phyloP scores from a whole-genome alignment of 83 land plant species.

The Picea mariana region DNA sequence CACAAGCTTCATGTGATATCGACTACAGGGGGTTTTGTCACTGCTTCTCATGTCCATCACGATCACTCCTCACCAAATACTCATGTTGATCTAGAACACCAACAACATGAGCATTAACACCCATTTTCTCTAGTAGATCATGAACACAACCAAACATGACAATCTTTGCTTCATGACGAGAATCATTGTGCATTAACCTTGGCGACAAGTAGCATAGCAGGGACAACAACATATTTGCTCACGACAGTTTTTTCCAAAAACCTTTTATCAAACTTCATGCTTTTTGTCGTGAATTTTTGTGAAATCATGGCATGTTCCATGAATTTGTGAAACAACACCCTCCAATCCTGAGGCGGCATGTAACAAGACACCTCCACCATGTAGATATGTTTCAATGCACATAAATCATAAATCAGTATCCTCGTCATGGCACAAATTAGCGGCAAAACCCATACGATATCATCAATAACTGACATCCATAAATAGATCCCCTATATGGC shows the following conservation, averaged over 20 bases:
- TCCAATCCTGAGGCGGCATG: neutral
- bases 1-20: too few relatives aligned
- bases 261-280: constrained; percentile 20
- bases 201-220: constrained; percentile 23
- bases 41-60: too few relatives aligned
- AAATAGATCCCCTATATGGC: neutral
- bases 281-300: constrained; percentile 8
- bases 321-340: neutral
- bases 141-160: constrained; percentile 23
- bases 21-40: too few relatives aligned
- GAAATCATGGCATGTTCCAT: neutral
- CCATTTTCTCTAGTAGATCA: constrained; percentile 22
- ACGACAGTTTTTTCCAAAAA: constrained; percentile 21
- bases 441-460: neutral
- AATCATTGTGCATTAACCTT: constrained; percentile 33
- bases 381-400: neutral
- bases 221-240: constrained; percentile 21
- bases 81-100: too few relatives aligned
- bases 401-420: too few relatives aligned
- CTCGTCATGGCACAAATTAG: neutral
- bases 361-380: constrained; percentile 1
- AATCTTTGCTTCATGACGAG: constrained; percentile 28
- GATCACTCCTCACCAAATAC: too few relatives aligned
- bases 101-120: neutral
- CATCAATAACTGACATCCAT: too few relatives aligned